These are phyloP conservation scores for Roridomyces roridus DNA, from an alignment of 768 basidiomycete species.

Conservation along the genomic window DNA sequence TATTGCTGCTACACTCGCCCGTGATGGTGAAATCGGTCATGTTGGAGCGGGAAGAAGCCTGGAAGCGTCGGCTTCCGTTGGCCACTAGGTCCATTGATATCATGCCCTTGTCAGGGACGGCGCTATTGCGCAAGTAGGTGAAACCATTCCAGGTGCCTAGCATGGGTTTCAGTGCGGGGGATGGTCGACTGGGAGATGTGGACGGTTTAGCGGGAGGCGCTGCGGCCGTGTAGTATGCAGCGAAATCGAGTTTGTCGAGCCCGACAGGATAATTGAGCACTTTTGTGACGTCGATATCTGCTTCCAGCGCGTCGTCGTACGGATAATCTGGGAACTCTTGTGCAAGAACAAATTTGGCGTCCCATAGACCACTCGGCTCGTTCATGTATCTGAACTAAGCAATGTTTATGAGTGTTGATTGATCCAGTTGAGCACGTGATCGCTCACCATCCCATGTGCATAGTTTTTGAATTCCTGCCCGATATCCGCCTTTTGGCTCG, in stretches of 20 bases:
- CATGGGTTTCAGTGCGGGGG: constrained; percentile 10
- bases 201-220: neutral
- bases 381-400: constrained; percentile 24
- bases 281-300: constrained; percentile 18
- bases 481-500: constrained; percentile 31
- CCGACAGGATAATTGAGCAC: constrained; percentile 31
- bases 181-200: neutral
- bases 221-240: constrained; percentile 19
- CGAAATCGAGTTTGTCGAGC: constrained; percentile 22
- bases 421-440: neutral
- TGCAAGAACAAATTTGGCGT: constrained; percentile 13
- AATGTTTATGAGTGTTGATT: too few relatives aligned
- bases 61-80: constrained; percentile 22
- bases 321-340: constrained; percentile 26
- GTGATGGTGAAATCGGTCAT: constrained; percentile 22
- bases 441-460: constrained; percentile 34
- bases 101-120: constrained; percentile 13
- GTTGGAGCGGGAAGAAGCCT: constrained; percentile 8
- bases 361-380: constrained; percentile 21
- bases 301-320: constrained; percentile 27
- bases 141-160: constrained; percentile 33
- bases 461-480: constrained; percentile 30
- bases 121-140: constrained; percentile 13
- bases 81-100: constrained; percentile 15
- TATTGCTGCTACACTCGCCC: constrained; percentile 20